phyloP scores from a whole-genome alignment of 805 yeast genomes.

The Torulaspora gathmanii region DNA sequence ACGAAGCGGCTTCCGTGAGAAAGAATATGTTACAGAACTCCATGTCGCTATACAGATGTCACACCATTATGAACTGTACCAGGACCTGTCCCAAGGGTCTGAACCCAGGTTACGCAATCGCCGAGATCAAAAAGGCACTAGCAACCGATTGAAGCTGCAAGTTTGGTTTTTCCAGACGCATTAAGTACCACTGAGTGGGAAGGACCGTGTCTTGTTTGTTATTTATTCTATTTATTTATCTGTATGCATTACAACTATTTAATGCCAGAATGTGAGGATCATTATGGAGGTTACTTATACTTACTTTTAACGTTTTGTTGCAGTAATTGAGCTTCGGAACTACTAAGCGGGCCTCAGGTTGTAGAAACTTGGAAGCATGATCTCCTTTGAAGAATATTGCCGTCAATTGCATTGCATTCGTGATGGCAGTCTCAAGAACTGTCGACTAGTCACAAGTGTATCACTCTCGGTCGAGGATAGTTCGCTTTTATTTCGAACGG shows the following conservation, averaged over 20 bases:
- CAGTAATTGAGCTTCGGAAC: neutral
- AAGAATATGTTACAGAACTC: constrained; percentile 90
- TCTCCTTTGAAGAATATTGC: constrained; percentile 1
- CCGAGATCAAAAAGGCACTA: constrained; percentile 91
- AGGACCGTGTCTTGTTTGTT: neutral
- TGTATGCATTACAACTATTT: constrained; percentile 11
- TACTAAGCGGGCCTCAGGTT: neutral
- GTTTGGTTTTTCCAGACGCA: neutral
- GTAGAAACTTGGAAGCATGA: too few relatives aligned
- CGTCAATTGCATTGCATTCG: constrained; percentile 6
- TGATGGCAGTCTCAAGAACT: neutral
- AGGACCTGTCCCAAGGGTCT: constrained; percentile 97
- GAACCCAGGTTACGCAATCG: constrained; percentile 97
- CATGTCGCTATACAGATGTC: constrained; percentile 97
- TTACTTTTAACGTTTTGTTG: constrained; percentile 8
- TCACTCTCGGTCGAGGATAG: neutral
- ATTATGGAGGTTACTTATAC: neutral
- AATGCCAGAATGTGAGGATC: constrained; percentile 4
- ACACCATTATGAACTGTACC: constrained; percentile 98
- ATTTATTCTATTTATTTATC: constrained; percentile 2
- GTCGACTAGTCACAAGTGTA: constrained; percentile 2
- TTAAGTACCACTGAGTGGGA: neutral
- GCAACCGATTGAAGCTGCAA: constrained; percentile 55
- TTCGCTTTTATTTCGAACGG: constrained; percentile 3
- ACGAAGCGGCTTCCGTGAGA: constrained; percentile 78